Evolutionary conservation across 2,329 filamentous ascomycete species (phyloP).

Genomic region (Apiospora malaysiana): DNA sequence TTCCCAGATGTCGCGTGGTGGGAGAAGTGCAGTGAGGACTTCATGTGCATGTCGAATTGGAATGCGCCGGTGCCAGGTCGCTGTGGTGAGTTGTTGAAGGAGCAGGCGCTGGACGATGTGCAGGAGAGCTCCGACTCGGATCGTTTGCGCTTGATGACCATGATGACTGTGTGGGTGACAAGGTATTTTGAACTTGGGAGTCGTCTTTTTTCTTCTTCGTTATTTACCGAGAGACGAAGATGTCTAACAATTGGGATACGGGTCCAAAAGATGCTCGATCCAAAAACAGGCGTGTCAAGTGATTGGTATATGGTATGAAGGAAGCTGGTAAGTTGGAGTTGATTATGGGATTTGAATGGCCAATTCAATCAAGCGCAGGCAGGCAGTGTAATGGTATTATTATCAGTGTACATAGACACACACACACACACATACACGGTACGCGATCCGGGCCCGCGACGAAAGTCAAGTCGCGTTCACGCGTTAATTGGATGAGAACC

Average conservation of each 20-base stretch:
- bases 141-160: conserved; percentile 65
- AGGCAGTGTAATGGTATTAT: not conserved
- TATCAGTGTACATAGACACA: not conserved
- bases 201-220: too few relatives aligned
- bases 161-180: not conserved
- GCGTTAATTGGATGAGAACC: not conserved
- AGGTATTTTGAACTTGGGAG: not conserved
- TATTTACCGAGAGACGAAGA: not conserved
- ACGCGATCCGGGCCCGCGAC: conserved; percentile 1
- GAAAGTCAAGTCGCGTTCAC: not conserved
- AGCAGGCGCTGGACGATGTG: conserved; percentile 51
- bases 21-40: conserved; percentile 29
- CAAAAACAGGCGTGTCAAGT: not conserved
- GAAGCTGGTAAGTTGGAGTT: not conserved
- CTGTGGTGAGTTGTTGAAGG: conserved; percentile 42
- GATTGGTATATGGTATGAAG: not conserved
- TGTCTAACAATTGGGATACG: not conserved
- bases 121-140: conserved; percentile 63
- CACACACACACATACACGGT: not conserved
- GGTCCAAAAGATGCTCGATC: not conserved
- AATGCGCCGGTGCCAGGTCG: conserved; percentile 30
- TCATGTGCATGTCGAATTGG: conserved; percentile 23
- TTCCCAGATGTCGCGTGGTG: conserved; percentile 46
- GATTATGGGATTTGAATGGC: not conserved
- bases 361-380: not conserved